Evolutionary conservation across 2,329 filamentous ascomycete species (phyloP).

Genomic region (Mollisia scopiformis): DNA sequence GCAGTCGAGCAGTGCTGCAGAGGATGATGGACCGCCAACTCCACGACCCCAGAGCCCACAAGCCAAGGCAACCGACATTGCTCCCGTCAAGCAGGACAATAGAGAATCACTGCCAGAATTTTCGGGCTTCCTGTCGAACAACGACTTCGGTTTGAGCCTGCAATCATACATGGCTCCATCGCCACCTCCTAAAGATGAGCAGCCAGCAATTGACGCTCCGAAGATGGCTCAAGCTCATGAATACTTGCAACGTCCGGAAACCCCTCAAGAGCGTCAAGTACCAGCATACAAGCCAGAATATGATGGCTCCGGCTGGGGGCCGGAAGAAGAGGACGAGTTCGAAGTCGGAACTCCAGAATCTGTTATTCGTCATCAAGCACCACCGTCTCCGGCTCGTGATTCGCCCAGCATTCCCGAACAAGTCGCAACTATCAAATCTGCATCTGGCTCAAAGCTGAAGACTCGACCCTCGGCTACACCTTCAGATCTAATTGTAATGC

Average conservation of each 20-base stretch:
- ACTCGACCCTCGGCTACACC: slow-evolving; percentile 87
- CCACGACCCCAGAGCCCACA: slow-evolving; percentile 50
- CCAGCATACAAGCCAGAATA: slow-evolving; percentile 62
- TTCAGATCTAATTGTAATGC: slow-evolving; percentile 82
- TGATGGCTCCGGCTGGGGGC: slow-evolving; percentile 63
- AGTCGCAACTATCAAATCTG: slow-evolving; percentile 80
- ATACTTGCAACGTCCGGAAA: slow-evolving; percentile 29
- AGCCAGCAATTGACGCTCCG: slow-evolving; percentile 16
- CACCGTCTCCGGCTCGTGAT: slow-evolving; percentile 33
- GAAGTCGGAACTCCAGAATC: slow-evolving; percentile 82
- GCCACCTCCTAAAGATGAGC: slow-evolving; percentile 30
- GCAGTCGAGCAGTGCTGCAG: slow-evolving; percentile 31
- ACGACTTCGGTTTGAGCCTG: slow-evolving; percentile 57
- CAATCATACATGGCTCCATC: slow-evolving; percentile 55
- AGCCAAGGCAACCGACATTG: slow-evolving; percentile 22
- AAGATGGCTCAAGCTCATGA: slow-evolving; percentile 32
- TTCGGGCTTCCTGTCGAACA: slow-evolving; percentile 48
- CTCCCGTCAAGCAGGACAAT: slow-evolving; percentile 27
- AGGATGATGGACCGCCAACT: slow-evolving; percentile 55
- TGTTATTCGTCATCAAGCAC: slow-evolving; percentile 78
- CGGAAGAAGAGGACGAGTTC: slow-evolving; percentile 48
- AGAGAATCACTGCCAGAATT: slow-evolving; percentile 47
- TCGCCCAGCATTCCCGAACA: slow-evolving; percentile 76
- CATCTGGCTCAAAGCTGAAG: slow-evolving; percentile 83
- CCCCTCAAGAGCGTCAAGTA: slow-evolving; percentile 32